Evolutionary conservation across 2,329 filamentous ascomycete genomes (phyloP).

Genomic region (Emmonsiellopsis sp.): DNA sequence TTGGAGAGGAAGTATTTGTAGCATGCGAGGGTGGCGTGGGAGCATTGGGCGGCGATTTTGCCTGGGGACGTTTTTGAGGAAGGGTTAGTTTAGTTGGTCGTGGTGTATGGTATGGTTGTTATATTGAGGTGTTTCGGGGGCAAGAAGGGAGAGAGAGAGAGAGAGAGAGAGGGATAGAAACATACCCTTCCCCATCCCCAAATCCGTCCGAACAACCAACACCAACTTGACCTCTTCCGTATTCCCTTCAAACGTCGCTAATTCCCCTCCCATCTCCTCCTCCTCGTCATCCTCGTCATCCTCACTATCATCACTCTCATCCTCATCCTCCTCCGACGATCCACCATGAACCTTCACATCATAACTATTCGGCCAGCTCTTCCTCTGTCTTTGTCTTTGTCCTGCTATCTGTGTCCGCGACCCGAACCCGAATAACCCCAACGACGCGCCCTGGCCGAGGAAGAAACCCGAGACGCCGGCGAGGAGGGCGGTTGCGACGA

Average conservation of each 20-base stretch:
- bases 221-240: slow-evolving; percentile 88
- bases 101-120: slow-evolving; percentile 2
- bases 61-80: slow-evolving; percentile 42
- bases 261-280: slow-evolving; percentile 46
- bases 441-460: slow-evolving; percentile 51
- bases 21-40: slow-evolving; percentile 92
- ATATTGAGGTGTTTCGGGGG: background rate
- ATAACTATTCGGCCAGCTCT: slow-evolving; percentile 33
- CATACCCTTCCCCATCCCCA: slow-evolving; percentile 94
- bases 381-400: slow-evolving; percentile 25
- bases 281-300: slow-evolving; percentile 47
- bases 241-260: slow-evolving; percentile 42
- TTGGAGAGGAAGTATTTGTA: slow-evolving; percentile 69
- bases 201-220: slow-evolving; percentile 80
- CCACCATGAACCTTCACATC: slow-evolving; percentile 37
- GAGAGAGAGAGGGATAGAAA: slow-evolving; percentile 6
- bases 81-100: background rate
- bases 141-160: slow-evolving; percentile 4
- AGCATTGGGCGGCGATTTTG: slow-evolving; percentile 93
- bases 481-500: slow-evolving; percentile 65
- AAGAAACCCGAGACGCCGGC: slow-evolving; percentile 70
- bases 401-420: slow-evolving; percentile 24
- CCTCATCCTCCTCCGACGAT: slow-evolving; percentile 30
- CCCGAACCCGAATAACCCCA: slow-evolving; percentile 61
- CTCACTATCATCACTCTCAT: slow-evolving; percentile 19